Base-by-base conservation (phyloP, 192 early-diverging fungal genomes). In the Pilobolus umbonatus region DNA sequence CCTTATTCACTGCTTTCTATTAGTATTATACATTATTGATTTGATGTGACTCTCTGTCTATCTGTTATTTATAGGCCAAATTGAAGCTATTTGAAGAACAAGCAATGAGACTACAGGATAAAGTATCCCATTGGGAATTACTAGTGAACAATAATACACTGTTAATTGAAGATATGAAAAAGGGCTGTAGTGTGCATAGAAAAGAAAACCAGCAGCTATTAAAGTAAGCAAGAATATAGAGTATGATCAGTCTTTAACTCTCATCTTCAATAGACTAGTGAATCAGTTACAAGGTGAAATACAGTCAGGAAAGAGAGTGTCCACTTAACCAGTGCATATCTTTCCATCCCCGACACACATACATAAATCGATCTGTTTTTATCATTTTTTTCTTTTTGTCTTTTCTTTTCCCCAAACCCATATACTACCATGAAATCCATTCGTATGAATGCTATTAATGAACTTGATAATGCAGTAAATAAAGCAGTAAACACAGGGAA, bases 381-480 rank as follows among this genome's bases (percentile, higher is more conserved):
- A 2, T 31, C 32, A 12, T 31, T 59, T 47, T 46, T 28, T 19
- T 31, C 11, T 34, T 4, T 2, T 42, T 24, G 15, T 26, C 36
- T 29, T 38, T 29, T 56, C 9, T 34, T 48, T 0, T 61, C 15
- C 4, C 25, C 22, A 24, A 12, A n/a, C 12, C 6, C 9, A 3
- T 19, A 25, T 19, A 39, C 24, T n/a, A 60, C 31, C n/a, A 69
- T 75, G 65, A 64, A 69, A 32, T 53, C 62, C 26, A 59, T 57
- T 14, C 74, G 74, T 38, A 55, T 74, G 10, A 48, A 31, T 25
- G 24, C 35, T 5, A 45, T 61, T 29, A 55, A 62, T 22, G 52
- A 69, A 9, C 74, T 75, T 60, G 74, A 75, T 21, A 7, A 30
- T 9, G 55, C 51, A 19, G 39, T 76, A 31, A 55, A 62, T 19